Evolutionary conservation across 2,329 filamentous ascomycete genomes (phyloP).

Genomic region (Colletotrichum lupini): DNA sequence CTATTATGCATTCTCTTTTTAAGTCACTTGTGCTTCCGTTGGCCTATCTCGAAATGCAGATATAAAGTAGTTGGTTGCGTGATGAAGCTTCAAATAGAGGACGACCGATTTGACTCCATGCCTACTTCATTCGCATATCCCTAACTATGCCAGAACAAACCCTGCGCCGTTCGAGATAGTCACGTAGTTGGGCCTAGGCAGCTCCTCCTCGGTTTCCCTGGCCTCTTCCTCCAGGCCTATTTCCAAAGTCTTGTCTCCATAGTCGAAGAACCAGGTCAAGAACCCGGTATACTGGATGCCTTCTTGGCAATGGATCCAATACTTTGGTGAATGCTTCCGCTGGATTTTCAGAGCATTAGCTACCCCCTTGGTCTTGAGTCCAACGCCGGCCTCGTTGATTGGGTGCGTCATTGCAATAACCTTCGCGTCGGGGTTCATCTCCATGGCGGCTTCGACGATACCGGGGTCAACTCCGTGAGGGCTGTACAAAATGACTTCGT

Average conservation of each 20-base stretch:
- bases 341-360: neutral
- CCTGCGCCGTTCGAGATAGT: neutral
- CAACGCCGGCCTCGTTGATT: neutral
- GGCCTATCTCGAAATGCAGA: fast-evolving
- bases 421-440: neutral
- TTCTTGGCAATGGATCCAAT: conserved; percentile 2
- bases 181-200: neutral
- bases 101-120: too few species aligned
- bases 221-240: conserved; percentile 1
- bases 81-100: neutral
- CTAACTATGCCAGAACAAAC: neutral
- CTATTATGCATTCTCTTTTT: too few species aligned
- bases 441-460: neutral
- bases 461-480: conserved; percentile 12
- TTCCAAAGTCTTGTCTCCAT: neutral
- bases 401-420: conserved; percentile 13
- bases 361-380: neutral
- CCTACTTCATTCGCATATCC: neutral
- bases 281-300: neutral
- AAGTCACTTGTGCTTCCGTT: neutral
- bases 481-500: conserved; percentile 8
- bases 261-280: neutral
- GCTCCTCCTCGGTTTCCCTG: neutral
- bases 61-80: too few species aligned
- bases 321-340: neutral